Evolutionary conservation across 106 monocot species (phyloP).

Genomic region (Dioscorea alata): DNA sequence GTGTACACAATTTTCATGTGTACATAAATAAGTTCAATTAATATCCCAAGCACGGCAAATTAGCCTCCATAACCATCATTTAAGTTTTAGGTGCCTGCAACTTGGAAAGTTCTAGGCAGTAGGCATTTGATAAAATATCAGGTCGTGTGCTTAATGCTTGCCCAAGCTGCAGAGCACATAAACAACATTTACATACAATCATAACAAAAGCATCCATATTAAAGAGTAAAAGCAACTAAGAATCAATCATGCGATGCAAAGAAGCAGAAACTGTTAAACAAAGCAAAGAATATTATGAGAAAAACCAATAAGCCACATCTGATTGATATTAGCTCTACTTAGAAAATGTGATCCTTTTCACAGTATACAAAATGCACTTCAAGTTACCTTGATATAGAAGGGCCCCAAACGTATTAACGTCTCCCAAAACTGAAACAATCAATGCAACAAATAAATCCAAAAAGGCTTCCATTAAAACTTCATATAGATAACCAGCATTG

Average conservation of each 20-base stretch:
- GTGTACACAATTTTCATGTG: too few relatives aligned
- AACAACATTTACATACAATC: background rate
- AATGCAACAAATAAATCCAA: background rate
- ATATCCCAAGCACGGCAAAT: background rate
- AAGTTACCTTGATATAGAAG: constrained; percentile 86
- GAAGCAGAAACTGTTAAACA: too few relatives aligned
- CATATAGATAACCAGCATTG: background rate
- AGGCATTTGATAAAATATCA: constrained; percentile 80
- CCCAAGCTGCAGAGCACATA: constrained; percentile 56
- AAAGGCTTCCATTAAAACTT: background rate
- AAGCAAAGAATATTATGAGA: background rate
- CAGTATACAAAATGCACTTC: background rate
- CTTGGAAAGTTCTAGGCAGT: constrained; percentile 91
- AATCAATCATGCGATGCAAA: background rate
- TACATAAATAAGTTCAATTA: background rate
- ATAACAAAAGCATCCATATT: background rate
- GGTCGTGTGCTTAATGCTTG: constrained; percentile 89
- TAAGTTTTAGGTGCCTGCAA: constrained; percentile 49
- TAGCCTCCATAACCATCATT: too few relatives aligned
- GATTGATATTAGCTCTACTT: background rate
- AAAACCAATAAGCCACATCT: background rate
- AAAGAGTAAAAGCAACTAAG: background rate
- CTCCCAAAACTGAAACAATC: constrained; percentile 72
- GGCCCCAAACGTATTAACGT: constrained; percentile 84
- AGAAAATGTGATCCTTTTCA: background rate